A percentile compares a stretch with the other conserved stretches of the same genome.
These are phyloP conservation scores for Anthracocystis walkeri DNA, from an alignment of 1,284 basidiomycete genomes.

Conservation along the genomic window DNA sequence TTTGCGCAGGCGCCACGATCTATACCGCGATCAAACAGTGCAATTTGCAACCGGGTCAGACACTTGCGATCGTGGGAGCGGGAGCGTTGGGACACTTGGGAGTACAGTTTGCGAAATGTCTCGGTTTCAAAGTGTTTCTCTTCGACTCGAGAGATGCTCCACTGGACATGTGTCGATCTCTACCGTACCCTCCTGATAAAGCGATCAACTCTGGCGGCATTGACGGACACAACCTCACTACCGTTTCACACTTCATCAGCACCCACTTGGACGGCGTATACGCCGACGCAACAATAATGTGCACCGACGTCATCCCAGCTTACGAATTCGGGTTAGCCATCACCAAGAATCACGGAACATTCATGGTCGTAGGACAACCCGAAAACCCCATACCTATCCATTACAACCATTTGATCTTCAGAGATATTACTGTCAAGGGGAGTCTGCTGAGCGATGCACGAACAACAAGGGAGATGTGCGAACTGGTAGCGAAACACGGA, in stretches of 20 bases:
- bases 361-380: slow-evolving; percentile 55
- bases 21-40: slow-evolving; percentile 68
- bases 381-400: slow-evolving; percentile 48
- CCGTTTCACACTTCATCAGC: slow-evolving; percentile 16
- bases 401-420: slow-evolving; percentile 51
- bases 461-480: slow-evolving; percentile 50
- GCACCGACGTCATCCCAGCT: slow-evolving; percentile 43
- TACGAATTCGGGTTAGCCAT: slow-evolving; percentile 42
- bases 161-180: slow-evolving; percentile 26
- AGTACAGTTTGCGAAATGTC: slow-evolving; percentile 66
- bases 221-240: slow-evolving; percentile 23
- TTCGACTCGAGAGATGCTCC: slow-evolving; percentile 52
- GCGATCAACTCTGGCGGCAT: slow-evolving; percentile 35
- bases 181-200: slow-evolving; percentile 48
- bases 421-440: slow-evolving; percentile 52
- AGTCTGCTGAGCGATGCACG: slow-evolving; percentile 49
- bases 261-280: slow-evolving; percentile 32
- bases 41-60: slow-evolving; percentile 54
- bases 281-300: slow-evolving; percentile 49
- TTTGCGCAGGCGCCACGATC: slow-evolving; percentile 71
- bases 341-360: slow-evolving; percentile 45
- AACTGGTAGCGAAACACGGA: slow-evolving; percentile 44
- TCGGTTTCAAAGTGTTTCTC: slow-evolving; percentile 68
- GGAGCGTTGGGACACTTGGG: slow-evolving; percentile 70
- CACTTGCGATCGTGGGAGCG: slow-evolving; percentile 70